Base-by-base conservation (phyloP, 345 rosid genomes). In the Zanthoxylum bungeanum region DNA sequence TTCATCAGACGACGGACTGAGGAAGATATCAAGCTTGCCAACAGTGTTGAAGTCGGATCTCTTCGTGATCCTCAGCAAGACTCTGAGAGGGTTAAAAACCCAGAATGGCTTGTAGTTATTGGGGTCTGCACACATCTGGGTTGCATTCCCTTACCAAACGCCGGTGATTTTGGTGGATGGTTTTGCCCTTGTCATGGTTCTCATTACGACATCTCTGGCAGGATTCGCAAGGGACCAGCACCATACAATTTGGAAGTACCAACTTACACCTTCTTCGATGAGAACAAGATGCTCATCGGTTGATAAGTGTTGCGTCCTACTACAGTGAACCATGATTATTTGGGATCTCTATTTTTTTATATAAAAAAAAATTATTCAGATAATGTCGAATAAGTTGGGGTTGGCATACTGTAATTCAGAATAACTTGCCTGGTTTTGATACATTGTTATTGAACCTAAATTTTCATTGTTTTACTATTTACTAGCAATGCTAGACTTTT, bases 91-190 rank as follows among this genome's bases (percentile, higher is more conserved):
- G 97, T 90, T 47, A 93, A 92, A 91, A 62, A 93, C 62, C 97
- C 98, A 6, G 98, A 91, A 74, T 93, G 98, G 98, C 83, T 93
- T 58, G 69, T 93, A 0, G 95, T 93, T 21, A 68, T 93, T 34
- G 98, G 98, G n/a, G 97, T 93, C 44, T 93, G 97, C 88, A 93
- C 98, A 5, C 98, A 93, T 70, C 72, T 93, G 78, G 98, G 98
- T 7, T 93, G 98, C 87, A 93, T 93, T 78, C 97, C 98, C 17
- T 85, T 93, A 72, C 98, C 98, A 1, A 93, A 93, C 77, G 97
- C 98, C 57, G 98, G 98, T 77, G 98, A 93, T 34, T 93, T 79
- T 66, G 98, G 96, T 0, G 98, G 98, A 10, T 93, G 98, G 98
- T 93, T 91, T 77, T 91, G 98, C 73, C 97, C 98, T 7, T 93